phyloP scores from a whole-genome alignment of 2,329 filamentous ascomycete species.

The Penicillium glabrum region DNA sequence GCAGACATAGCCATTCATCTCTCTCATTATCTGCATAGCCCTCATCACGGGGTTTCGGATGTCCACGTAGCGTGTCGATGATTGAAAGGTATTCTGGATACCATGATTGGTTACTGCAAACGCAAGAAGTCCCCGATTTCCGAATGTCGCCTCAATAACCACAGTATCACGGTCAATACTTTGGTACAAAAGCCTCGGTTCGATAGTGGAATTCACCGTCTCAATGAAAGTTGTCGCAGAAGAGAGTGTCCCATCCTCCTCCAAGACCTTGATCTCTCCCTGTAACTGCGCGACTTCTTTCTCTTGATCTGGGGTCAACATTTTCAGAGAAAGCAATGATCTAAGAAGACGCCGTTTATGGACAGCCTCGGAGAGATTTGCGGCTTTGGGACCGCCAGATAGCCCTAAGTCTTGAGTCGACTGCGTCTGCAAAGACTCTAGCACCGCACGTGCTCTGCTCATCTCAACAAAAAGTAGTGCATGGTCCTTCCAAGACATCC shows the following conservation, averaged over 20 bases:
- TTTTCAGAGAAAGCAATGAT: slow-evolving; percentile 10
- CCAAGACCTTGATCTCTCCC: slow-evolving; percentile 11
- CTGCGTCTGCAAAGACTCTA: slow-evolving; percentile 20
- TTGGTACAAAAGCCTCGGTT: slow-evolving; percentile 14
- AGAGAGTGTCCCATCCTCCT: slow-evolving; percentile 13
- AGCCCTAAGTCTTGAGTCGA: background rate
- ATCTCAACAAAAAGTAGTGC: slow-evolving; percentile 25
- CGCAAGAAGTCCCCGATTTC: slow-evolving; percentile 12
- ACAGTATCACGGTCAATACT: slow-evolving; percentile 18
- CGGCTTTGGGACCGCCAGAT: background rate
- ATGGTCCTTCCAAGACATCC: slow-evolving; percentile 22
- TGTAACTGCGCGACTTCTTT: slow-evolving; percentile 9
- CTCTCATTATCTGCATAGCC: slow-evolving; percentile 20
- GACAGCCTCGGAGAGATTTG: slow-evolving; percentile 10
- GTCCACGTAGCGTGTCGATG: slow-evolving; percentile 5
- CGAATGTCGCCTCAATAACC: slow-evolving; percentile 23
- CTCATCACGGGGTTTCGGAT: slow-evolving; percentile 22
- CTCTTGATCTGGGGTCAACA: slow-evolving; percentile 11
- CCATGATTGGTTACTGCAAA: slow-evolving; percentile 24
- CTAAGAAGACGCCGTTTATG: slow-evolving; percentile 16
- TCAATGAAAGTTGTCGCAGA: slow-evolving; percentile 20
- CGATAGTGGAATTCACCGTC: slow-evolving; percentile 13
- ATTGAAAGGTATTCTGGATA: slow-evolving; percentile 14
- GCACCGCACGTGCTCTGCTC: slow-evolving; percentile 20
- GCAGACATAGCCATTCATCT: slow-evolving; percentile 17